phyloP scores from a whole-genome alignment of 129 eudicot species.

The Daucus carota region DH1_v3.0 NC_030387.2:12102001-12102500 shows the following conservation, averaged over 20 bases:
- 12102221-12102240: slow-evolving; percentile 26
- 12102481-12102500: slow-evolving; percentile 72
- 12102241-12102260: slow-evolving; percentile 84
- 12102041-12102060: too few species aligned
- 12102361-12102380: slow-evolving; percentile 86
- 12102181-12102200: neutral
- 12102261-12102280: slow-evolving; percentile 99
- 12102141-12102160: too few species aligned
- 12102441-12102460: neutral
- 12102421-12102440: neutral
- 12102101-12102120: too few species aligned
- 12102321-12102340: slow-evolving; percentile 51
- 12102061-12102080: too few species aligned
- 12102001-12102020: too few species aligned
- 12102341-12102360: slow-evolving; percentile 65
- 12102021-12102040: too few species aligned
- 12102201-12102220: neutral
- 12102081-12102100: too few species aligned
- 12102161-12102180: neutral
- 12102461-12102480: neutral
- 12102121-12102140: too few species aligned
- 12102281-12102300: slow-evolving; percentile 91
- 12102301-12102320: slow-evolving; percentile 53
- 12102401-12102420: slow-evolving; percentile 29
- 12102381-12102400: slow-evolving; percentile 95